Conservation (phyloP, 345 rosid genomes). For the Toxicodendron radicans region DNA sequence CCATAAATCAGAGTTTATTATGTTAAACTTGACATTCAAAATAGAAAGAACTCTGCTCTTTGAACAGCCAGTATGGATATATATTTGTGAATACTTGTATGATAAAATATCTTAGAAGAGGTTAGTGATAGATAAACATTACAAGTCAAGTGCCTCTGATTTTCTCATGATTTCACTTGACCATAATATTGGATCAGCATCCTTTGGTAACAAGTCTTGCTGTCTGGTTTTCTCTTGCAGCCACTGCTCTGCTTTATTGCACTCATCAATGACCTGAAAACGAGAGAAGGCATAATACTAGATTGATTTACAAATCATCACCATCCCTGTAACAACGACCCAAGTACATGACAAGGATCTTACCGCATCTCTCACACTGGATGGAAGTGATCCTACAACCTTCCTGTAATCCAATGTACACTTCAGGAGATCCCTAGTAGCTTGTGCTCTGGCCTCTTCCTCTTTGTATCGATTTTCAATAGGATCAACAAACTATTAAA, state of each 20-base stretch:
- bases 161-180: conserved; percentile 58
- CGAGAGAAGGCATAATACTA: neutral
- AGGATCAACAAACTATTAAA: conserved; percentile 63
- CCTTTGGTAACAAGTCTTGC: conserved; percentile 54
- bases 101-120: conserved; percentile 6
- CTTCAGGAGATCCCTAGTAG: conserved; percentile 53
- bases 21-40: no score
- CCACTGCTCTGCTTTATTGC: conserved; percentile 72
- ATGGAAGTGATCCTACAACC: conserved; percentile 52
- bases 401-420: conserved; percentile 43
- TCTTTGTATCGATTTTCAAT: conserved; percentile 61
- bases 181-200: conserved; percentile 51
- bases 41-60: neutral
- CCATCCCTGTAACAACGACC: neutral
- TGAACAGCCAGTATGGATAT: neutral
- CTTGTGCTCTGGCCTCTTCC: conserved; percentile 58
- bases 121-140: conserved; percentile 2
- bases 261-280: conserved; percentile 57
- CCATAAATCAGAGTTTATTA: no score
- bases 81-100: neutral
- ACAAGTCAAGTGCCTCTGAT: conserved; percentile 23
- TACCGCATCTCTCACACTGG: conserved; percentile 54
- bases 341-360: conserved; percentile 12
- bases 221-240: conserved; percentile 51
- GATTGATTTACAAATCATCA: neutral